Percentiles rank a stretch among this genome's conserved stretches.
Evolutionary conservation across 2,329 filamentous ascomycete species (phyloP).

Genomic region (Triangularia verruculosa): DNA sequence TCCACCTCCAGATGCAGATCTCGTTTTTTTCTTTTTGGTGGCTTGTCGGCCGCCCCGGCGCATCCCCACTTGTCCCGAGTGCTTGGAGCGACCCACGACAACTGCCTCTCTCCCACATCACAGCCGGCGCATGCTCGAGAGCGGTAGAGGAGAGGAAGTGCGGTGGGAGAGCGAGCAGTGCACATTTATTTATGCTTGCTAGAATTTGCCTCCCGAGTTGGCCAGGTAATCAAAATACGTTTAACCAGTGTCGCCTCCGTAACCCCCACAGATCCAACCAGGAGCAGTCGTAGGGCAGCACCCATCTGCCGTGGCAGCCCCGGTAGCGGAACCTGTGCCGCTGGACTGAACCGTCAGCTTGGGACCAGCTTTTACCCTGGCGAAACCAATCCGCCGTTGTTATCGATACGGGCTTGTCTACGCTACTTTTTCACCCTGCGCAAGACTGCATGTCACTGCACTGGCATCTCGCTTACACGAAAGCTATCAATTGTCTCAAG

Average conservation of each 20-base stretch:
- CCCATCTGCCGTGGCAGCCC: background rate
- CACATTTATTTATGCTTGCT: background rate
- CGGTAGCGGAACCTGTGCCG: background rate
- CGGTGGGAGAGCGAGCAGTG: background rate
- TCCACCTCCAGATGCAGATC: constrained; percentile 9
- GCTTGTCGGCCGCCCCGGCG: constrained; percentile 17
- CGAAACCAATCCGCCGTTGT: background rate
- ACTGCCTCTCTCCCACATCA: background rate
- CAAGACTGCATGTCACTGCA: no score
- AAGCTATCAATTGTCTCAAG: background rate
- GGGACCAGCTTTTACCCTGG: constrained; percentile 1
- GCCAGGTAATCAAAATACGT: background rate
- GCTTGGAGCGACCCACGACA: constrained; percentile 7
- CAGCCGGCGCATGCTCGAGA: background rate
- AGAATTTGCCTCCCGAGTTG: background rate
- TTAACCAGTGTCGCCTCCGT: background rate
- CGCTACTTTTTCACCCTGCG: background rate
- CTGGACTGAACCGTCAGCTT: constrained; percentile 5
- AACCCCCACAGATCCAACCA: background rate
- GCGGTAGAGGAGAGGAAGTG: background rate
- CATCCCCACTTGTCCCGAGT: constrained; percentile 3
- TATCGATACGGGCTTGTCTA: background rate
- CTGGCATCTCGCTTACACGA: background rate
- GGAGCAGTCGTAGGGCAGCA: background rate
- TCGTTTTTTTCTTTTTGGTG: constrained; percentile 5